Base-by-base conservation (phyloP, 75 land plant species). In the Picea glauca region DNA sequence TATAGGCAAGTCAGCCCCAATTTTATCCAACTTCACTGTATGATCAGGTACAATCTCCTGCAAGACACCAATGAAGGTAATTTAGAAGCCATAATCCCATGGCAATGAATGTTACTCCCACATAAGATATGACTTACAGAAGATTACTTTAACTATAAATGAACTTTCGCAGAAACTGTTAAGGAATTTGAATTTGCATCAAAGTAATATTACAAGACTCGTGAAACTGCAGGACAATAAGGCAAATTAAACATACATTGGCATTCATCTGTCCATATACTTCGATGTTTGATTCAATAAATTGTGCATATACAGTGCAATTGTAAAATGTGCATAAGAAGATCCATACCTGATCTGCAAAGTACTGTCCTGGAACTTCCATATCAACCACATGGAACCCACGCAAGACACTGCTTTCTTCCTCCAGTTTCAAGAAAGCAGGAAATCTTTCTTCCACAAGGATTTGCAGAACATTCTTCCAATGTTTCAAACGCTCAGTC, bases 21-120 rank as follows among this genome's bases (percentile, higher is more conserved):
- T 87, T 72, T 98, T 83, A 61, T 98, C 99, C 62, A 98, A 81
- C 86, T 98, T 98, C 60, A 98, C 89, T 67, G 98, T 95, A 82
- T 98, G 99, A 66, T 98, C 99, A 77, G 98, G 99, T 62, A 98
- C 94, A 75, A 95, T 86, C 85, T 98, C 99, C 99, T 98, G 92
- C 76, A 60, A 74, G 12, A 60, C 61, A 60, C 31, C 0, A 21
- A 23, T 50, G 31, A 21, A 60, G 23, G 20, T 20, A n/a, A 60
- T n/a, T 20, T 20, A 60, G 62, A 6, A 60, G 7, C 62, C 20
- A 18, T 20, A 20, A 20, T 20, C 62, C 62, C 62, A 60, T 17
- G 23, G 21, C 21, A 3, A n/a, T 20, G 7, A n/a, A 60, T 15
- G 62, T 0, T 60, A 60, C 13, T 6, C 9, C 21, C 8, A 20